These are phyloP conservation scores for Aspergillus pseudotamarii DNA, from an alignment of 2,329 filamentous ascomycete species.

Conservation along the genomic window DNA sequence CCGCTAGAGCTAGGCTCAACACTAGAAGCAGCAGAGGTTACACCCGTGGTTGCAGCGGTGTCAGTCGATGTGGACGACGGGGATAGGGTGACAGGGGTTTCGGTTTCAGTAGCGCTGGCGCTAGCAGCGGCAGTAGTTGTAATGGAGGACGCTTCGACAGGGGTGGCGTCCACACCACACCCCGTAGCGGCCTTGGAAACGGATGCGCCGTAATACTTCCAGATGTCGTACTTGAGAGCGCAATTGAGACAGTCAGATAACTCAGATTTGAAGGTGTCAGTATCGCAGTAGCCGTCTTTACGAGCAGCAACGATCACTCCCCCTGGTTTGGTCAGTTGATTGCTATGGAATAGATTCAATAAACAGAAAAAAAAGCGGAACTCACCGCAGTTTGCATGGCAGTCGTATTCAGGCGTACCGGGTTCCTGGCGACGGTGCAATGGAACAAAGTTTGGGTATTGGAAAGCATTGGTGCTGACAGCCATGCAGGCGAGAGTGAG, in stretches of 20 bases:
- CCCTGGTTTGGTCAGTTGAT: conserved; percentile 19
- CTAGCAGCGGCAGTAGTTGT: not conserved
- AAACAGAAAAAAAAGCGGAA: not conserved
- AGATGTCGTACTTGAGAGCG: conserved; percentile 48
- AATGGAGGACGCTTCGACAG: not conserved
- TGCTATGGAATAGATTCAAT: not conserved
- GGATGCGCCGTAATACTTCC: conserved; percentile 47
- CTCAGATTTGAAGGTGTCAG: conserved; percentile 28
- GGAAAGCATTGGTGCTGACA: conserved; percentile 5
- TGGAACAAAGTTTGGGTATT: conserved; percentile 11
- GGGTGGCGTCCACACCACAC: conserved; percentile 27
- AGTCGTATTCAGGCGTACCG: conserved; percentile 37
- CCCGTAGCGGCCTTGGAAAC: conserved; percentile 41
- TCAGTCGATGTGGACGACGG: not conserved
- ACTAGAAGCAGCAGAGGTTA: not conserved
- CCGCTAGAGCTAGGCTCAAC: not conserved
- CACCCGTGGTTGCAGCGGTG: not conserved
- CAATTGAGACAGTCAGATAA: conserved; percentile 45
- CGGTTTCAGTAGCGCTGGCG: not conserved
- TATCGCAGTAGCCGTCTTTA: conserved; percentile 29
- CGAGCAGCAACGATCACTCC: conserved; percentile 29
- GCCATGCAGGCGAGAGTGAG: conserved; percentile 6
- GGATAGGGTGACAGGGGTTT: not conserved
- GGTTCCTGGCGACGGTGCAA: conserved; percentile 16
- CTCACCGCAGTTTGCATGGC: conserved; percentile 39